Evolutionary conservation across 495 filamentous ascomycete species (phyloP), one percentile per base, ranked within the genome.

Genomic region (Penicillium roqueforti): DNA sequence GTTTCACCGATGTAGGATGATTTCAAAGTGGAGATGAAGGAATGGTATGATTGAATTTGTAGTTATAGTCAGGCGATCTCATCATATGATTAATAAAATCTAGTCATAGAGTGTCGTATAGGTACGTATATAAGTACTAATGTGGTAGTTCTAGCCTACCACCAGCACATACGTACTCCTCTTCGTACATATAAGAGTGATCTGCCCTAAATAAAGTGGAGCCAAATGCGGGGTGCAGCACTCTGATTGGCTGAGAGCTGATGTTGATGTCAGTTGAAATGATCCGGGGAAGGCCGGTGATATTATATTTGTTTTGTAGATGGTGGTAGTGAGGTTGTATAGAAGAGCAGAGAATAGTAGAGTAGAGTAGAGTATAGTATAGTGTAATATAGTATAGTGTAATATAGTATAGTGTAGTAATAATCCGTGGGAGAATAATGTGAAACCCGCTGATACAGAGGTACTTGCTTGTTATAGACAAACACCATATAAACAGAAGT

Each of bases 221-320:
- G 63, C 31, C 13, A 65, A 74, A 72, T 74, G 71, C 69, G 71
- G 71, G 71, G 71, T 74, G 71, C 71, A 73, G 68, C 67, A 51
- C 53, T 51, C 25, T 55, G 41, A 62, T 69, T 73, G 65, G 66
- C 67, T 50, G 49, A 49, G 42, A 16, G 40, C 41, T 41, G 36
- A 54, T 56, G 49, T 60, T 68, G 65, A 72, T 69, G 68, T 72
- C 69, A 72, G 58, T 51, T 70, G 59, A n/a, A n/a, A n/a, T n/a
- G 22, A 70, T 69, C 57, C 61, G 60, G 55, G 57, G 19, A 36
- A 19, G 22, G 40, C 14, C 13, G 41, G 19, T 36, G 22, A 50
- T 53, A 23, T 23, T 23, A 23, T 23, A 23, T 23, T 23, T 23
- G 22, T 2, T 4, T 2, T 23, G 22, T 2, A 23, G 22, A 23